Base-by-base conservation (phyloP, 345 rosid species). In the Cardamine occulta region DNA sequence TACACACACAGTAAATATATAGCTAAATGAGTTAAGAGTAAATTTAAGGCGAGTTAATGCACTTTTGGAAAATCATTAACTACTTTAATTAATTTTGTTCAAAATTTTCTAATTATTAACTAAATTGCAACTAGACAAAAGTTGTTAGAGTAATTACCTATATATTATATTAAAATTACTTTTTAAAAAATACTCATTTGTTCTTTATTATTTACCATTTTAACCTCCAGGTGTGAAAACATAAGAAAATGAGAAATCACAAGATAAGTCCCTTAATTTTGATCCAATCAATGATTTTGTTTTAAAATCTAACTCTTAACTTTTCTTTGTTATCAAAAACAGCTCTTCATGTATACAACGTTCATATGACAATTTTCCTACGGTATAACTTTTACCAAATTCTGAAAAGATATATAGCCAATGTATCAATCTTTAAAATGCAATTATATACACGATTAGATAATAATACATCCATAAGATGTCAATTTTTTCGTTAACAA, bases 21-120 rank as follows among this genome's bases (percentile, higher is more conserved):
- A 68, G 49, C 14, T 49, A 57, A 40, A 70, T 44, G 28, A 5
- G 66, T 35, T 26, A 13, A 34, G 71, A 6, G 57, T n/a, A 31
- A 63, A 70, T 76, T 54, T 63, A 70, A 26, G 65, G 15, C 1
- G 44, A 55, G 45, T 35, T 63, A 54, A 55, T 70, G 28, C 76
- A 77, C 26, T 56, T 69, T 70, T 77, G 45, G 28, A 6, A 45
- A 29, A 34, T 77, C 55, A 52, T 51, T 60, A 56, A 45, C 7
- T 45, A 8, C 74, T 29, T 60, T 76, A 63, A 77, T 63, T 63
- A 56, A 55, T 55, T 18, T 31, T 7, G 44, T 54, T 68, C 28
- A 45, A 59, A 28, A 26, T 21, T 58, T 29, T 40, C 19, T 32
- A 18, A 34, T 76, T 31, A 55, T 70, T 54, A 58, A 48, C 71